Evolutionary conservation across 83 land plant species (phyloP).

Genomic region (Picea abies): DNA sequence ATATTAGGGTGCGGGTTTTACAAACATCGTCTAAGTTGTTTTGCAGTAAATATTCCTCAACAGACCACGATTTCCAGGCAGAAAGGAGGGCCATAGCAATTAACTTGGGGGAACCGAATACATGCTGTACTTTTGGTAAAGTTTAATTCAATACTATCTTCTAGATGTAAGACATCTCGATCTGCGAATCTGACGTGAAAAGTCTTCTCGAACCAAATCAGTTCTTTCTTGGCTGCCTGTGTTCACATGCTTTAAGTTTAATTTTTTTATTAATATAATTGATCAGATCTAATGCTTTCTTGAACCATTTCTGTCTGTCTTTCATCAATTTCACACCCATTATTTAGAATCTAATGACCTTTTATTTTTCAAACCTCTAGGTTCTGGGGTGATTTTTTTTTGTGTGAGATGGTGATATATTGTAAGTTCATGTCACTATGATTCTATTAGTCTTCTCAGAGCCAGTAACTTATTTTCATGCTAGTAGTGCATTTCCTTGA

Average conservation of each 20-base stretch:
- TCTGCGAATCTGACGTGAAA: neutral
- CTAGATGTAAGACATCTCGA: neutral
- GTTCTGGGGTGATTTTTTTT: neutral
- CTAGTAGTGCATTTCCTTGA: neutral
- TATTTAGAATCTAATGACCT: neutral
- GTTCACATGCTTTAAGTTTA: neutral
- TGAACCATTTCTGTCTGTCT: neutral
- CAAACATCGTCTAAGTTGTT: neutral
- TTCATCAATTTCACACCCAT: neutral
- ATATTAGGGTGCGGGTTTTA: neutral
- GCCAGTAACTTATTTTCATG: neutral
- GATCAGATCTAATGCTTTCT: neutral
- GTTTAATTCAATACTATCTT: neutral
- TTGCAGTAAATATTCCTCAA: neutral
- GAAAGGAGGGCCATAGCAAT: neutral
- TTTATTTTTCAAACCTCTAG: neutral
- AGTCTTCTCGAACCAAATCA: neutral
- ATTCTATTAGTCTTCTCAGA: neutral
- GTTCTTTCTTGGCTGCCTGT: neutral
- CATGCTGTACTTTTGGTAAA: neutral
- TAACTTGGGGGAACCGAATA: neutral
- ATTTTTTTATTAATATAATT: neutral
- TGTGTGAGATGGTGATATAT: neutral
- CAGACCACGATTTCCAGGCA: neutral
- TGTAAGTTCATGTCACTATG: neutral